These are phyloP conservation scores for Lignosus rhinocerotis DNA, from an alignment of 1,284 basidiomycete genomes.

Conservation along the genomic window DNA sequence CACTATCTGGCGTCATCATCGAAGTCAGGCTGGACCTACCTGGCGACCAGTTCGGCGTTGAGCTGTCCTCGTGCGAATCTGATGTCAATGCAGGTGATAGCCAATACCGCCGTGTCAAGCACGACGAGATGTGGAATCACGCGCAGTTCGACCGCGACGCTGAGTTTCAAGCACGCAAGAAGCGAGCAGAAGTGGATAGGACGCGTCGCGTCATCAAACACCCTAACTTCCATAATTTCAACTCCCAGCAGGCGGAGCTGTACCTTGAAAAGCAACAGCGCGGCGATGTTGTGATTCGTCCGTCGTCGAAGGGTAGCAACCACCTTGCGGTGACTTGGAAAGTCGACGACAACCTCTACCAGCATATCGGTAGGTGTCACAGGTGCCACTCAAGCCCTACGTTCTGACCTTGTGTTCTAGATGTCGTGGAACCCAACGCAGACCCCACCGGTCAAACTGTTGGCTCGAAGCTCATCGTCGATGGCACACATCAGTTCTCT, in stretches of 20 bases:
- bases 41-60: slow-evolving; percentile 68
- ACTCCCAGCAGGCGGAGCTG: slow-evolving; percentile 86
- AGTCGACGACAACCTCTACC: slow-evolving; percentile 94
- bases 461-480: slow-evolving; percentile 79
- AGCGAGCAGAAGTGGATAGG: slow-evolving; percentile 76
- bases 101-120: slow-evolving; percentile 61
- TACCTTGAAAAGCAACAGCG: slow-evolving; percentile 89
- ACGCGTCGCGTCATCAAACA: slow-evolving; percentile 93
- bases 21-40: slow-evolving; percentile 67
- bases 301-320: slow-evolving; percentile 91
- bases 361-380: slow-evolving; percentile 80
- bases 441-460: slow-evolving; percentile 69
- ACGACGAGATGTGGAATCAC: slow-evolving; percentile 72
- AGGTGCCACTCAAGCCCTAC: too few species aligned
- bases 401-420: slow-evolving; percentile 32
- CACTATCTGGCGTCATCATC: slow-evolving; percentile 82
- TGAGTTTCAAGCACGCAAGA: slow-evolving; percentile 81
- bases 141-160: slow-evolving; percentile 68
- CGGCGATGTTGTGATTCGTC: slow-evolving; percentile 94
- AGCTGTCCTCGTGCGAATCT: slow-evolving; percentile 73
- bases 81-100: slow-evolving; percentile 73
- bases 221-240: slow-evolving; percentile 98
- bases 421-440: slow-evolving; percentile 87
- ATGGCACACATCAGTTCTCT: slow-evolving; percentile 81
- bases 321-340: slow-evolving; percentile 99